Evolutionary conservation across 202 grass and related monocot species (phyloP), one percentile per base, ranked within the genome.

Genomic region (Saccharum hybrid): DNA sequence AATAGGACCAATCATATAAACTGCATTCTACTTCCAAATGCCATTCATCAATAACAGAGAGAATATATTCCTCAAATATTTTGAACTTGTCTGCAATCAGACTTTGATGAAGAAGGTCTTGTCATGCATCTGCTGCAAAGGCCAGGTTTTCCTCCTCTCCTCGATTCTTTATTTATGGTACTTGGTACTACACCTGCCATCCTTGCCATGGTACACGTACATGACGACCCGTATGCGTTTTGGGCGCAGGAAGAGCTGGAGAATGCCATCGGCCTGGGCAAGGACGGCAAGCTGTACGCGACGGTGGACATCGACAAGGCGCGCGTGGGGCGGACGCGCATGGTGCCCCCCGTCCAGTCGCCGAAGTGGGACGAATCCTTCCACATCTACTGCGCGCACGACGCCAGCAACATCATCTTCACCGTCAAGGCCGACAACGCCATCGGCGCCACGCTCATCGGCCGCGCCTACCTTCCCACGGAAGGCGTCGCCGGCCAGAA

Each of bases 261-360:
- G 78, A 77, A 90, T 26, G 81, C 86, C 8, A 11, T 85, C 26
- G 89, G 71, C 26, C 23, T 81, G 9, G 82, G 66, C 49, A 82
- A 31, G 38, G 61, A 41, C 13, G 83, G 73, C 63, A 90, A 78
- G 26, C 78, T 97, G 16, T 94, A 92, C 52, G 94, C 90, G 81
- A 97, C 94, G 81, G 63, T 97, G 41, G 94, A 97, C 80, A 74
- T 97, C 75, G 88, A 94, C 85, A 94, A 94, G 83, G 88, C 92
- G 6, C 89, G 94, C 11, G 83, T 94, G 5, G 92, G 73, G 1
- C 92, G 92, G 51, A 97, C 94, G 11, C 81, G 90, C 41, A 22
- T 88, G 68, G 9, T 42, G 16, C 36, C 80, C 3, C 81, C 81
- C 41, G 40, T 34, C 5, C 28, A 26, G 31, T 66, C 76, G 16